Conservation (phyloP, 78 protist species). For the Pigoraptor vietnamica region DNA sequence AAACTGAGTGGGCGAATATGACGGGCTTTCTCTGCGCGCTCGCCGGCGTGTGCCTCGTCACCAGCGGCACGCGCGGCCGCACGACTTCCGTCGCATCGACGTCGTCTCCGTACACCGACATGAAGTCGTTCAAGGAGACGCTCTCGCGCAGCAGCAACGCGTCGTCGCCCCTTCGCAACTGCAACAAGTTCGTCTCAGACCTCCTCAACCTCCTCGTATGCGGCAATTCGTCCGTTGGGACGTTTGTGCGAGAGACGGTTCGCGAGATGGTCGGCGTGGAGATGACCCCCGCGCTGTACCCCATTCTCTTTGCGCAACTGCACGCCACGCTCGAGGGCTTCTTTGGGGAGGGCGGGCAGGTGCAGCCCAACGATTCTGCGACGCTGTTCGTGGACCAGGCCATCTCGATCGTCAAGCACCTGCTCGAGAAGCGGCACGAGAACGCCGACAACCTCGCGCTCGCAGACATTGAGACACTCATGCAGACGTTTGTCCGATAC, state of each 20-base stretch:
- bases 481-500: slow-evolving; percentile 21
- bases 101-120: too few relatives aligned
- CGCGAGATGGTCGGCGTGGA: slow-evolving; percentile 29
- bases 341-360: slow-evolving; percentile 37
- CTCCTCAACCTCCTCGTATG: slow-evolving; percentile 28
- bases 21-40: slow-evolving; percentile 48
- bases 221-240: slow-evolving; percentile 23
- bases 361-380: background rate
- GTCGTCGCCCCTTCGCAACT: too few relatives aligned
- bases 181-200: slow-evolving; percentile 27
- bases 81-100: too few relatives aligned
- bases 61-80: too few relatives aligned
- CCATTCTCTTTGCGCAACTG: slow-evolving; percentile 32
- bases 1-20: slow-evolving; percentile 44
- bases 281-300: slow-evolving; percentile 32
- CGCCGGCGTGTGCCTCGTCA: slow-evolving; percentile 30
- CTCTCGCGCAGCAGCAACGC: too few relatives aligned
- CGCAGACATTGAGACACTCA: slow-evolving; percentile 35
- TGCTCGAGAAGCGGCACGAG: slow-evolving; percentile 36
- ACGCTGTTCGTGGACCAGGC: slow-evolving; percentile 48
- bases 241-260: slow-evolving; percentile 33
- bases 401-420: slow-evolving; percentile 31
- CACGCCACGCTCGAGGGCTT: slow-evolving; percentile 11
- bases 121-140: too few relatives aligned
- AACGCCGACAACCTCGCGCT: too few relatives aligned